Evolutionary conservation across 805 yeast species (phyloP).

Genomic region (Ogataea chonburiensis): DNA sequence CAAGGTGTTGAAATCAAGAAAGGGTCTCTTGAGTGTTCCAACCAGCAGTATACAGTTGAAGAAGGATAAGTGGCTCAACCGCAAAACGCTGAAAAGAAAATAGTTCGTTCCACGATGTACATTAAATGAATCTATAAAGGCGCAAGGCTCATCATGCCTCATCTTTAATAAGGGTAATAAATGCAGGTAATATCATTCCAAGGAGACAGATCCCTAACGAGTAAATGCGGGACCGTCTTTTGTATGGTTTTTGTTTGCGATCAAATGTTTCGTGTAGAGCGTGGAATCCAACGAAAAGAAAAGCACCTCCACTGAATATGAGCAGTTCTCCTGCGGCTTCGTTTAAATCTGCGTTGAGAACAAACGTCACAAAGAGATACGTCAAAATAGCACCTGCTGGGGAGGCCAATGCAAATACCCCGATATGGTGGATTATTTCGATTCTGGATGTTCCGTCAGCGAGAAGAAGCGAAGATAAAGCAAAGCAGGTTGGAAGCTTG

Average conservation of each 20-base stretch:
- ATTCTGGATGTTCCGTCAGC: conserved; percentile 32
- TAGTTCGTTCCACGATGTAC: conserved; percentile 3
- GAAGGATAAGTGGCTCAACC: conserved; percentile 29
- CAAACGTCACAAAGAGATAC: conserved; percentile 28
- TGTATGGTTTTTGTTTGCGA: conserved; percentile 1
- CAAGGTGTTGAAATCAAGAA: conserved; percentile 28
- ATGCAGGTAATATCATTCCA: conserved; percentile 32
- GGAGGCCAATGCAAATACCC: conserved; percentile 55
- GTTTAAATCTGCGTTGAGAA: conserved; percentile 21
- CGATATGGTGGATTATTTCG: conserved; percentile 45
- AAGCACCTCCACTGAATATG: conserved; percentile 70
- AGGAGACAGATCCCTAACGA: conserved; percentile 21
- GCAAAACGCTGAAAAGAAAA: conserved; percentile 26
- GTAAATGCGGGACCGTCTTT: conserved; percentile 8
- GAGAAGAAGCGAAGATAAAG: conserved; percentile 55
- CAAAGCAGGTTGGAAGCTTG: conserved; percentile 74
- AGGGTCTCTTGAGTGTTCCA: conserved; percentile 23
- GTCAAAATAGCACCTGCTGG: conserved; percentile 60
- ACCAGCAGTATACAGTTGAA: conserved; percentile 21
- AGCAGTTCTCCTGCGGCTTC: conserved; percentile 52
- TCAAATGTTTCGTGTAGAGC: conserved; percentile 47
- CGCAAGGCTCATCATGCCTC: conserved; percentile 11
- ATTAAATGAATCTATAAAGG: conserved; percentile 5
- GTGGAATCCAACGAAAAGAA: conserved; percentile 68
- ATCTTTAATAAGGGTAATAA: conserved; percentile 28